phyloP scores from a whole-genome alignment of 495 filamentous ascomycete species.

The Aspergillus conjunctus region DNA sequence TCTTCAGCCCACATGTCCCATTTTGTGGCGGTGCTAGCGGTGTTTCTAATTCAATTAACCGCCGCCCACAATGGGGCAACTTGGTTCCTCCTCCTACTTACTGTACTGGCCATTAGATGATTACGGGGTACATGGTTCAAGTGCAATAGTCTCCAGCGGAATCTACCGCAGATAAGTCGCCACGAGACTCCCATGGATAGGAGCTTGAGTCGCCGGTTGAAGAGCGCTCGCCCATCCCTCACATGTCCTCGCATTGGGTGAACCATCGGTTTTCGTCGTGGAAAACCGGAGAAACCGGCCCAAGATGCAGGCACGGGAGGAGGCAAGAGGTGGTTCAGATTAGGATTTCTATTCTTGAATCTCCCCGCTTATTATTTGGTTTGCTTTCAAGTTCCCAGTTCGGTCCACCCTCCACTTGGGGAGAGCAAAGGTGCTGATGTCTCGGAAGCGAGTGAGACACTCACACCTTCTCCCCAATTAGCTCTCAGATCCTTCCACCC shows the following conservation, averaged over 20 bases:
- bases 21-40: background rate
- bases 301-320: background rate
- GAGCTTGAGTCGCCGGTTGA: background rate
- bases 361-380: background rate
- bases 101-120: background rate
- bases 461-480: conserved; percentile 2
- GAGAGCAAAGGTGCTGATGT: conserved; percentile 8
- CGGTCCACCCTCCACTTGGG: background rate
- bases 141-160: background rate
- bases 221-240: background rate
- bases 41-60: background rate
- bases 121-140: background rate
- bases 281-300: background rate
- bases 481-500: background rate
- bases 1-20: background rate
- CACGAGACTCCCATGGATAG: conserved; percentile 2
- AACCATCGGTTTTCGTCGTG: background rate
- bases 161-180: background rate
- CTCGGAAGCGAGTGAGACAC: conserved; percentile 22
- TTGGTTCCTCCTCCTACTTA: background rate
- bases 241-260: background rate
- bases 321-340: background rate
- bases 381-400: background rate
- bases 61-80: background rate
- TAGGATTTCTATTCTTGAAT: conserved; percentile 7